Percentiles rank a stretch among this genome's conserved stretches.
These are phyloP conservation scores for Claviceps sp. DNA, from an alignment of 2,329 filamentous ascomycete species.

Conservation along the genomic window DNA sequence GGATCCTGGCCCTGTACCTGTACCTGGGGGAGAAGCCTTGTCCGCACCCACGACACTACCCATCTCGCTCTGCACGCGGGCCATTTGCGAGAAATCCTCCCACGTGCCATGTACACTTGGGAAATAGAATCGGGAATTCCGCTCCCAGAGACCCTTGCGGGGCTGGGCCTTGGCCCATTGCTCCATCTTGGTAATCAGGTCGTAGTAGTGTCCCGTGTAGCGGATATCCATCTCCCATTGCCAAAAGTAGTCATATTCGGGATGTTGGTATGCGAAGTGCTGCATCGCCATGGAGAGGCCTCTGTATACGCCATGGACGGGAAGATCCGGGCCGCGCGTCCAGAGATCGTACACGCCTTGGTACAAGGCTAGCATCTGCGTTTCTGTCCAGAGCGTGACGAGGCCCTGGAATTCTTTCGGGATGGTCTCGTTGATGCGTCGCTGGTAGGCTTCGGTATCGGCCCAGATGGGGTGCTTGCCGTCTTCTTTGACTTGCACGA, in stretches of 20 bases:
- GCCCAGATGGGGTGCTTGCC: conserved; percentile 65
- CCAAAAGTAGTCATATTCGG: conserved; percentile 86
- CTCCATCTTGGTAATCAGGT: conserved; percentile 55
- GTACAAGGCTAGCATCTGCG: conserved; percentile 84
- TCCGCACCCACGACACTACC: conserved; percentile 41
- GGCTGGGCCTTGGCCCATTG: conserved; percentile 61
- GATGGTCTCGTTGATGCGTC: conserved; percentile 52
- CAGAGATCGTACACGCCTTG: conserved; percentile 74
- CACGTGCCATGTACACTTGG: conserved; percentile 63
- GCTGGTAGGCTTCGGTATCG: conserved; percentile 53
- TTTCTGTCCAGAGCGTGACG: conserved; percentile 84
- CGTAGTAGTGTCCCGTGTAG: conserved; percentile 79
- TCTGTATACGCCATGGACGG: conserved; percentile 84
- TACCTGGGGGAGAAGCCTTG: conserved; percentile 16
- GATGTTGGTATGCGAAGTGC: conserved; percentile 77
- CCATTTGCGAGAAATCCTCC: conserved; percentile 65
- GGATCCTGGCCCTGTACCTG: conserved; percentile 2
- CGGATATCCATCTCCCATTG: conserved; percentile 92
- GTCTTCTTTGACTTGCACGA: conserved; percentile 74
- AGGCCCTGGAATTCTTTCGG: conserved; percentile 81
- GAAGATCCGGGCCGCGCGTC: conserved; percentile 49
- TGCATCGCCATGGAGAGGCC: conserved; percentile 91
- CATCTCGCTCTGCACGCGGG: conserved; percentile 61
- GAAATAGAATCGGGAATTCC: conserved; percentile 65
- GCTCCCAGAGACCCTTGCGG: conserved; percentile 69